Evolutionary conservation across 805 yeast genomes (phyloP).

Genomic region (Lipomyces orientalis): DNA sequence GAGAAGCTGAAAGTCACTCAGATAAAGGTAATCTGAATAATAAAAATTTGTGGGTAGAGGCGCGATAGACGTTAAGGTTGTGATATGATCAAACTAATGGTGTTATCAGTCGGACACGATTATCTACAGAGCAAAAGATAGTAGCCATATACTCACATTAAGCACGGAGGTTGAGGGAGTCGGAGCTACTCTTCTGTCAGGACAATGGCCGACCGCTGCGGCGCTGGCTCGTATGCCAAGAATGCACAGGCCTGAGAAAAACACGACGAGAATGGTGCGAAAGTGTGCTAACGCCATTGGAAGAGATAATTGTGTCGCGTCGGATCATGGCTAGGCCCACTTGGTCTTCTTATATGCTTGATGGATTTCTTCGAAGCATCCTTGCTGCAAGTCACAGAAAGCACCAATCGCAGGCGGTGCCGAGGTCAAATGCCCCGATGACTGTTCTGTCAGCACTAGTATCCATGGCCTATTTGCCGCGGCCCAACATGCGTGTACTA

Average conservation of each 20-base stretch:
- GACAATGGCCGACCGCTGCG: neutral
- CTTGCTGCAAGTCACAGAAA: too few species aligned
- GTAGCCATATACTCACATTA: slow-evolving; percentile 10
- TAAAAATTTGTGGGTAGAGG: neutral
- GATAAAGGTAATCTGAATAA: slow-evolving; percentile 11
- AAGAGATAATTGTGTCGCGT: neutral
- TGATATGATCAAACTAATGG: slow-evolving; percentile 6
- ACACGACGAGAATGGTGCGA: neutral
- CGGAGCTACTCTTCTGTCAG: neutral
- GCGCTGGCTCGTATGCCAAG: neutral
- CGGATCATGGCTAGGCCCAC: neutral
- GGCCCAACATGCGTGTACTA: too few species aligned
- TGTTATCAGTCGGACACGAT: neutral
- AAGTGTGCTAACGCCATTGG: neutral
- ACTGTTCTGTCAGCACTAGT: too few species aligned
- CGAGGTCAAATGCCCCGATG: too few species aligned
- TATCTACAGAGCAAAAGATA: neutral
- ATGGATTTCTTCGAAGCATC: too few species aligned
- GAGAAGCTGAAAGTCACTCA: slow-evolving; percentile 10
- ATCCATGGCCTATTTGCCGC: too few species aligned
- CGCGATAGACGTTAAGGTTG: slow-evolving; percentile 10
- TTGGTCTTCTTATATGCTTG: too few species aligned
- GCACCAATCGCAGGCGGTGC: too few species aligned
- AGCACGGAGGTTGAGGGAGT: slow-evolving; percentile 12
- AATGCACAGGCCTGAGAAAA: neutral